Evolutionary conservation across 306 rosid genomes (phyloP), one percentile per base, ranked within the genome.

Genomic region (Vigna mungo): DNA sequence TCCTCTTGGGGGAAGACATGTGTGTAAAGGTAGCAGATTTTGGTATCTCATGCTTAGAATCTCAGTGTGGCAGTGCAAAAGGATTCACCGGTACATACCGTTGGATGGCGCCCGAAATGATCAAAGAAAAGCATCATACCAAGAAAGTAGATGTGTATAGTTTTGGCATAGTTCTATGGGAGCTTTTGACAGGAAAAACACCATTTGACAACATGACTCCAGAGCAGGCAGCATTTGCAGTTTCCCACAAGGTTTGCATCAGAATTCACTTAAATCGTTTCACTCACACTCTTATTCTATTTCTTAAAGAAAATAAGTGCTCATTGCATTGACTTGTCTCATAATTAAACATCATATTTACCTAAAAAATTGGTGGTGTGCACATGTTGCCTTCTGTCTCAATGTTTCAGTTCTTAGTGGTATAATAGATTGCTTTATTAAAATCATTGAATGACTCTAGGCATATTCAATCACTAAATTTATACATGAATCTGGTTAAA

Each of bases 81-180:
- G 99, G 96, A 48, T 95, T 95, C 66, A 95, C 94, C 0, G 97
- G 99, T 47, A 95, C 99, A 1, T 95, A 95, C 72, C 94, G 99
- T 7, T 95, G 99, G 99, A 95, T 95, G 99, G 99, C 97, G 5
- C 99, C 99, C 0, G 99, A 95, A 83, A 91, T 92, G 92, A 90
- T 95, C 84, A 88, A 87, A 87, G 96, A 88, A 79, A 95, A 90
- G 76, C 95, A 86, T 36, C 99, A 95, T 70, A 90, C 99, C 0
- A 95, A 92, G 81, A 95, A 95, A 79, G 94, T 93, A 20, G 99
- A 95, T 84, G 97, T 92, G 78, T 95, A 95, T 82, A 95, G 99
- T 86, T 95, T 95, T 68, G 99, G 96, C 72, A 92, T 95, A 18
- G 97, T 95, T 77, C 87, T 95, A 1, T 95, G 99, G 99, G 99